Evolutionary conservation across 176 grass and related monocot species (phyloP), one percentile per base, ranked within the genome.

Genomic region (Triticum timopheevii): DNA sequence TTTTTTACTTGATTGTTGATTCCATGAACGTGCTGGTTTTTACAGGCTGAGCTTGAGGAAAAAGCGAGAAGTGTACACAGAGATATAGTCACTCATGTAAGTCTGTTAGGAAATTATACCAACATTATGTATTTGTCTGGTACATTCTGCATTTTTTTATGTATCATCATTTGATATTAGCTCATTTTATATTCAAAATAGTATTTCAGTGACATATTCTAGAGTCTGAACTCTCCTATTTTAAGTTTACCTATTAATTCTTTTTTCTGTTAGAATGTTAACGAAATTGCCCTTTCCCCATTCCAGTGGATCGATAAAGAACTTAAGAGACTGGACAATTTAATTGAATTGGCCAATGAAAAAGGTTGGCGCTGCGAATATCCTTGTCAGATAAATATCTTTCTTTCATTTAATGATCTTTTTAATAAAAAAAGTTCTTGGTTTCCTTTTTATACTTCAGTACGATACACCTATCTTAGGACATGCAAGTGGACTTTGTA

Each of bases 351-450:
- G 36, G 82, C 97, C 50, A 90, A 88, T 85, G 93, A 95, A 72
- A 98, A 98, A 84, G 97, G 97, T 38, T 93, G 94, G 94, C 85
- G 85, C 49, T 63, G 17, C 11, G 88, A 91, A 98, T 98, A 98
- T 98, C 97, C 97, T 93, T 94, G 17, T 11, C 78, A 63, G 44
- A 74, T 58, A 36, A 56, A 82, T 33, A 27, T 87, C 7, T 92
- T 87, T 49, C 69, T 35, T 65, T 79, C 73, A 90, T 82, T 40
- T 69, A 63, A 27, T 71, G n/a, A 63, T 80, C 8, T 62, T 85
- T 69, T 10, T 42, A 63, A 56, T 79, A 44, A 31, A 58, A 3
- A 7, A 23, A 0, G 36, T 31, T 79, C 44, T 44, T 76, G n/a
- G 69, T 91, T 87, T 73, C 59, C 7, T 64, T 8, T 68, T 81